Evolutionary conservation across 805 yeast genomes (phyloP).

Genomic region (Candida vartiovaarae): DNA sequence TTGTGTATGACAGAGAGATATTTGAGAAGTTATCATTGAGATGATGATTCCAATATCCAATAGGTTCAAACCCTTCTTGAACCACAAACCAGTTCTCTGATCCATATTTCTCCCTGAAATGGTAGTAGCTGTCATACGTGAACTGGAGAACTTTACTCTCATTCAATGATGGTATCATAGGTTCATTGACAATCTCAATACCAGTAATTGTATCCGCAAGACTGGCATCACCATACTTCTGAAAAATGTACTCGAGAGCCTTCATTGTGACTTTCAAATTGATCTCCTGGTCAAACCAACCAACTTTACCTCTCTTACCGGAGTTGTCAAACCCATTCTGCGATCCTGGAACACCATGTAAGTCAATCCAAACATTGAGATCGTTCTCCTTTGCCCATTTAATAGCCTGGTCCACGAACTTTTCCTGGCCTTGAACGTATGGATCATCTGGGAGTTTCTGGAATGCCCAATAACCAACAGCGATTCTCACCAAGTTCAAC

Average conservation of each 20-base stretch:
- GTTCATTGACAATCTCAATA: slow-evolving; percentile 67
- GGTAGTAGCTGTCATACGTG: slow-evolving; percentile 27
- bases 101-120: slow-evolving; percentile 17
- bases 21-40: slow-evolving; percentile 27
- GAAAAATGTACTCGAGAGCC: slow-evolving; percentile 42
- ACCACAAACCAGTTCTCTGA: slow-evolving; percentile 39
- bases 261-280: slow-evolving; percentile 43
- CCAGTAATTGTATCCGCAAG: slow-evolving; percentile 58
- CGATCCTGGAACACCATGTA: slow-evolving; percentile 80
- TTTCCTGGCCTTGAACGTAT: slow-evolving; percentile 58
- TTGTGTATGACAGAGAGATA: slow-evolving; percentile 24
- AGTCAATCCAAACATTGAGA: slow-evolving; percentile 64
- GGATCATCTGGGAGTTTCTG: slow-evolving; percentile 41
- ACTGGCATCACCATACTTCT: slow-evolving; percentile 41
- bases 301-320: slow-evolving; percentile 46
- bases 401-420: slow-evolving; percentile 56
- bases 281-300: slow-evolving; percentile 34
- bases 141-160: slow-evolving; percentile 27
- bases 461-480: slow-evolving; percentile 78
- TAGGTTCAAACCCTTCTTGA: slow-evolving; percentile 58
- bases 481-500: slow-evolving; percentile 65
- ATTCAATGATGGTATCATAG: slow-evolving; percentile 48
- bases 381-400: slow-evolving; percentile 58
- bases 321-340: slow-evolving; percentile 85
- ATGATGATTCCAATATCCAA: slow-evolving; percentile 49